Base-by-base conservation (phyloP, 805 yeast species). In the Cyberlindnera euphorbiae region DNA sequence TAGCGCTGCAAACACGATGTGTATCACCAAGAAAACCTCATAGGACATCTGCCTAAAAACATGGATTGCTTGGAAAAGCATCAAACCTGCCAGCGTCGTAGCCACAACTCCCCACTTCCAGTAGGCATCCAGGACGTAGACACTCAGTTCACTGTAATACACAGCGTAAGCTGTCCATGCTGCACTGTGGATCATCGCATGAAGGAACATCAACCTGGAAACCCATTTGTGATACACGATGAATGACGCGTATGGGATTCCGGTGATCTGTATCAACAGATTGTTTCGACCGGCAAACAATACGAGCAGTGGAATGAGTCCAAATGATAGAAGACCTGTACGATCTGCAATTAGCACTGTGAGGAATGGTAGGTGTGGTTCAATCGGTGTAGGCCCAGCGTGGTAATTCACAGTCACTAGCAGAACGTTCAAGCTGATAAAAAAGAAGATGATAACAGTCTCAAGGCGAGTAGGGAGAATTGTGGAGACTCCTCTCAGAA, bases 231-330 rank as follows among this genome's bases (percentile, higher is more conserved):
- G 96, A 51, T 74, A 73, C 26, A 69, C 59, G 43, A 80, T 69
- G 59, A 83, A 79, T 3, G 81, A 67, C 6, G 79, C 62, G 47
- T 73, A 79, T 4, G 77, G 64, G 67, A 86, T 68, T 8, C 86
- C 84, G 0, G 90, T 75, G 8, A 79, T 36, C 49, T 60, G 62
- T 40, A 70, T 72, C 42, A 83, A 53, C 25, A 84, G 63, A 55
- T 80, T 84, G 58, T 82, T 84, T 47, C 94, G 63, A 11, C 87
- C 82, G 6, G 85, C 80, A 52, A 83, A 77, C 26, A 82, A 55
- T 19, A 77, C 65, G 26, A 77, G 50, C 7, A 71, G 47, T 1
- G 93, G 90, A 35, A 79, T 36, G 25, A 58, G 50, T 2, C 62
- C 63, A 46, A 64, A 58, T 8, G 55, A 38, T 2, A 52, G 26